Evolutionary conservation across 805 yeast species (phyloP).

Genomic region (Candida sakaeoensis): DNA sequence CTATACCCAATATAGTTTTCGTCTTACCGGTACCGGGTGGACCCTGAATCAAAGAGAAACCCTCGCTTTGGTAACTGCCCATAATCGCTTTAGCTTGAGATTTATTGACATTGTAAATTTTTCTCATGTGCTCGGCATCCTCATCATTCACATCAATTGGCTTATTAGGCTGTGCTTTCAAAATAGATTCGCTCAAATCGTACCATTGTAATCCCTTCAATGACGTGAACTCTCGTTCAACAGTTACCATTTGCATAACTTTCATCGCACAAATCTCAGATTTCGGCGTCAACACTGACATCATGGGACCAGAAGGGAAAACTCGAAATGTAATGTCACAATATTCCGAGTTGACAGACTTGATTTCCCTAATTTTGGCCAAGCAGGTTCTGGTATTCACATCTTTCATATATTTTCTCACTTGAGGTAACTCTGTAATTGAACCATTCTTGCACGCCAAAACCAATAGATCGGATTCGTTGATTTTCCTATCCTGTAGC

Average conservation of each 20-base stretch:
- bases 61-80: constrained; percentile 62
- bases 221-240: constrained; percentile 89
- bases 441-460: constrained; percentile 35
- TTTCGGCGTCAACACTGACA: constrained; percentile 58
- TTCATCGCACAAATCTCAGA: constrained; percentile 62
- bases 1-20: constrained; percentile 88
- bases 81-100: constrained; percentile 91
- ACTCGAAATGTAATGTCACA: constrained; percentile 76
- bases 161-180: constrained; percentile 59
- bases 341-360: constrained; percentile 58
- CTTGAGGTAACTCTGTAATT: constrained; percentile 14
- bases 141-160: constrained; percentile 32
- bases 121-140: constrained; percentile 39
- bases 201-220: constrained; percentile 78
- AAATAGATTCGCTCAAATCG: constrained; percentile 64
- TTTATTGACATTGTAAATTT: constrained; percentile 60
- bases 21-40: constrained; percentile 99
- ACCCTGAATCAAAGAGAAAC: constrained; percentile 92
- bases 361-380: constrained; percentile 76
- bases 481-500: constrained; percentile 49
- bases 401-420: constrained; percentile 24
- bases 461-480: constrained; percentile 76
- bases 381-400: constrained; percentile 52
- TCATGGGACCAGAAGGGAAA: constrained; percentile 48
- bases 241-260: constrained; percentile 83